phyloP scores from a whole-genome alignment of 768 basidiomycete species.

The Lentinula lateritia region DNA sequence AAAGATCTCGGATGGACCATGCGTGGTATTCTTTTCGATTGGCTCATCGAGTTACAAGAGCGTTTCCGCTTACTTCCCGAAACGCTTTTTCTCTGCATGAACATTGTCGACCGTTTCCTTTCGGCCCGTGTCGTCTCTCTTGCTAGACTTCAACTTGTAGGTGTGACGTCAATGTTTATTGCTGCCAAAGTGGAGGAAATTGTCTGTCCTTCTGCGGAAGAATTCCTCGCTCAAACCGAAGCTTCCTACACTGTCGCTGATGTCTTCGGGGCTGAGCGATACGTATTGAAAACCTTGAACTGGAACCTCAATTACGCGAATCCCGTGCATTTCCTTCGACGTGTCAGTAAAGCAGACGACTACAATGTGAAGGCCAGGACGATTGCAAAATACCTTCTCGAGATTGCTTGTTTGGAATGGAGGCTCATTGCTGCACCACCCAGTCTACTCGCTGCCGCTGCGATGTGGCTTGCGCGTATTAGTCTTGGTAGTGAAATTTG shows the following conservation, averaged over 20 bases:
- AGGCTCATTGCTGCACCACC: constrained; percentile 70
- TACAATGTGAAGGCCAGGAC: constrained; percentile 85
- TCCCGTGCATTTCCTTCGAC: constrained; percentile 82
- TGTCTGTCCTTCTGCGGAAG: constrained; percentile 75
- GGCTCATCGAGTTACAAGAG: constrained; percentile 88
- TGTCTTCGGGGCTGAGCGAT: constrained; percentile 84
- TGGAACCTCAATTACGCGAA: constrained; percentile 87
- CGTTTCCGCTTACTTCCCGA: constrained; percentile 85
- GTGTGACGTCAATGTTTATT: constrained; percentile 81
- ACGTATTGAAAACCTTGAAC: constrained; percentile 78
- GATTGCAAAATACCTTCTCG: constrained; percentile 86
- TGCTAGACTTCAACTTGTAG: constrained; percentile 86
- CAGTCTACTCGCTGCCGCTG: constrained; percentile 75
- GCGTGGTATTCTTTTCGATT: constrained; percentile 86
- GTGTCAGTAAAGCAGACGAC: constrained; percentile 90
- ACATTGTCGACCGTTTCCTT: constrained; percentile 79
- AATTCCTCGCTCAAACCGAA: constrained; percentile 78
- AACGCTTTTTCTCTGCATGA: constrained; percentile 84
- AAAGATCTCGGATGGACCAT: constrained; percentile 84
- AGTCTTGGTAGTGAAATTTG: constrained; percentile 78
- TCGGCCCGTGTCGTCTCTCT: constrained; percentile 70
- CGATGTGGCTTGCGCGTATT: constrained; percentile 81
- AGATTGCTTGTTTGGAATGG: constrained; percentile 80
- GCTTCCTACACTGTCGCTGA: constrained; percentile 72
- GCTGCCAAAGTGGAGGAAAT: constrained; percentile 93